phyloP scores from a whole-genome alignment of 306 rosid species.

The Senna siamea region DNA sequence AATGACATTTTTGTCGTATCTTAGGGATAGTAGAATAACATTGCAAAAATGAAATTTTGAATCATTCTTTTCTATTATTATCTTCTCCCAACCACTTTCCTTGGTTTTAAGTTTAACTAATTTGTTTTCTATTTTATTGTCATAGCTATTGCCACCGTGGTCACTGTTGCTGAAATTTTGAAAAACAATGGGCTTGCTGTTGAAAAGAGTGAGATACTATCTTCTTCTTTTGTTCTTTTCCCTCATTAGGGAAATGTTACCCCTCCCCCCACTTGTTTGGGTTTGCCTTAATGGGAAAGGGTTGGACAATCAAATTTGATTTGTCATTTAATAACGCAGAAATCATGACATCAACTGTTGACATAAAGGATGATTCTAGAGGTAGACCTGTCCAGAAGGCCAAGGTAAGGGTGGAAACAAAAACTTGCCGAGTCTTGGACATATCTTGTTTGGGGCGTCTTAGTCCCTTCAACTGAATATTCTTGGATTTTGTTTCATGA shows the following conservation, averaged over 20 bases:
- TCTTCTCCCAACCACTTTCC: not conserved
- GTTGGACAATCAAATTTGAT: conserved; percentile 14
- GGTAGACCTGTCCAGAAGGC: conserved; percentile 81
- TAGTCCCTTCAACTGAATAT: not conserved
- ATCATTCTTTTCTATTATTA: not conserved
- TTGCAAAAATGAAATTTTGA: not conserved
- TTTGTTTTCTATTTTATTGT: conserved; percentile 12
- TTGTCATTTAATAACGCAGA: conserved; percentile 45
- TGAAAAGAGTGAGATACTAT: conserved; percentile 65
- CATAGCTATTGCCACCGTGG: conserved; percentile 83
- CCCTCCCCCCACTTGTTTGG: not conserved
- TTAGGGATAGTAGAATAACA: not conserved
- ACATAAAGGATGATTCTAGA: conserved; percentile 70
- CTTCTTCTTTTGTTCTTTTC: not conserved
- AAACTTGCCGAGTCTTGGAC: conserved; percentile 2
- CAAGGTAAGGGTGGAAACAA: conserved; percentile 49
- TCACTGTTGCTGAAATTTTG: conserved; percentile 78
- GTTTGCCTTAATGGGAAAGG: not conserved
- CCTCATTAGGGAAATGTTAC: not conserved
- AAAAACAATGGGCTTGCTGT: conserved; percentile 80
- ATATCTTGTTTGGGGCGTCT: not conserved
- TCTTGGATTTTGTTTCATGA: conserved; percentile 20
- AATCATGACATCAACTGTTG: conserved; percentile 70
- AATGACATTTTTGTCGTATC: not conserved
- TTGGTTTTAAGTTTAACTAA: conserved; percentile 1